phyloP scores from a whole-genome alignment of 176 grass and related monocot genomes.

The Panicum miliaceum region DNA sequence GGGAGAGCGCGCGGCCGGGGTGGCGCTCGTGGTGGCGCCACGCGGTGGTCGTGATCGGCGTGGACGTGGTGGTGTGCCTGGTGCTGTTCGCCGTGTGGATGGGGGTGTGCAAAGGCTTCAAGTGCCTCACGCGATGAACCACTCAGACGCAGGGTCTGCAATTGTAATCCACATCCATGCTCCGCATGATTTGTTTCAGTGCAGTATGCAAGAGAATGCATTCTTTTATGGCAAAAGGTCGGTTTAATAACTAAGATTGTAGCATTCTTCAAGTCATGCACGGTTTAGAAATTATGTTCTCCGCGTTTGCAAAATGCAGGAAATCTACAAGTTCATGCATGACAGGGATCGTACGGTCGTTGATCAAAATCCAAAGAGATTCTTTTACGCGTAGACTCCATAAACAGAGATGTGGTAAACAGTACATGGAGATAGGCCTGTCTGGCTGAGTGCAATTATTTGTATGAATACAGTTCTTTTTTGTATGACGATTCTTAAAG shows the following conservation, averaged over 20 bases:
- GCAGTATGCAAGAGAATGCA: neutral
- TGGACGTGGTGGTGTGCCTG: conserved; percentile 67
- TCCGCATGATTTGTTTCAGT: neutral
- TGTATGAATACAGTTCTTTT: neutral
- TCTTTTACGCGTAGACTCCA: neutral
- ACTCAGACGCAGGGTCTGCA: neutral
- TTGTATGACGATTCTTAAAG: neutral
- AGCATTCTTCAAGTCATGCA: neutral
- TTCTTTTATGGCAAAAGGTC: neutral
- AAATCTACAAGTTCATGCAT: neutral
- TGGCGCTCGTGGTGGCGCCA: conserved; percentile 50
- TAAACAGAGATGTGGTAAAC: neutral
- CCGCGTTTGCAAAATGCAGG: neutral
- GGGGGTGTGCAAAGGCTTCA: conserved; percentile 68
- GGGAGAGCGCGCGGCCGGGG: neutral
- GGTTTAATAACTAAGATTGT: neutral
- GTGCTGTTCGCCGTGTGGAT: conserved; percentile 74
- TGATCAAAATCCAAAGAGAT: neutral
- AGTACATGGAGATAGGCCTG: too few species aligned
- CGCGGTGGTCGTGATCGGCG: conserved; percentile 50
- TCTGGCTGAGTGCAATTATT: neutral
- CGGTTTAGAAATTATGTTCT: too few species aligned
- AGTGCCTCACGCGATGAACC: conserved; percentile 54
- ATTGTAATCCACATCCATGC: neutral
- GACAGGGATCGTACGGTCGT: neutral